phyloP scores from a whole-genome alignment of 345 rosid genomes.

The Firmiana major region DNA sequence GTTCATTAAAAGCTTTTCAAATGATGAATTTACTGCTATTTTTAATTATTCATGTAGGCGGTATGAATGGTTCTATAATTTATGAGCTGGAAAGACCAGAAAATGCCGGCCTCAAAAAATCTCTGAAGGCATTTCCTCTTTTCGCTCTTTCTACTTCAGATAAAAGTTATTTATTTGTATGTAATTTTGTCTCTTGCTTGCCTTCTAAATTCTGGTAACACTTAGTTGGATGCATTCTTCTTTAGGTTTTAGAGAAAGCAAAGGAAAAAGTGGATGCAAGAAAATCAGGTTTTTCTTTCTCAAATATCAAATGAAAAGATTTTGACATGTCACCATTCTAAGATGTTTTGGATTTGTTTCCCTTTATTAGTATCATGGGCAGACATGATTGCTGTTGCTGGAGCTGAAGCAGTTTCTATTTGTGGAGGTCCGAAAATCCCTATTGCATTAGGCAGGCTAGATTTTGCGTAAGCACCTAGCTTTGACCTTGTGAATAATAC shows the following conservation, averaged over 20 bases:
- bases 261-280: slow-evolving; percentile 62
- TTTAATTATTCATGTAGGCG: slow-evolving; percentile 47
- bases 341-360: slow-evolving; percentile 23
- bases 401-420: slow-evolving; percentile 84
- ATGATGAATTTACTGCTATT: neutral
- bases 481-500: neutral
- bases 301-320: slow-evolving; percentile 16
- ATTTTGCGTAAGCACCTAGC: slow-evolving; percentile 52
- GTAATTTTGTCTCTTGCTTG: neutral
- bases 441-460: slow-evolving; percentile 68
- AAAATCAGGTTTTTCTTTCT: slow-evolving; percentile 49
- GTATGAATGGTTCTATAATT: slow-evolving; percentile 85
- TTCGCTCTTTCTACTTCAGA: neutral
- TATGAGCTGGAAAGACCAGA: slow-evolving; percentile 92
- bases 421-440: slow-evolving; percentile 90
- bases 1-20: neutral
- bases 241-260: slow-evolving; percentile 77
- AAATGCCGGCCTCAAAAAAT: slow-evolving; percentile 77
- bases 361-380: slow-evolving; percentile 84
- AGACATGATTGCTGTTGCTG: slow-evolving; percentile 84
- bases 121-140: slow-evolving; percentile 51
- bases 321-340: slow-evolving; percentile 19
- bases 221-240: slow-evolving; percentile 29
- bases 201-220: slow-evolving; percentile 27
- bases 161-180: neutral